Evolutionary conservation across 805 yeast genomes (phyloP).

Genomic region (Cyberlindnera mycetangii): DNA sequence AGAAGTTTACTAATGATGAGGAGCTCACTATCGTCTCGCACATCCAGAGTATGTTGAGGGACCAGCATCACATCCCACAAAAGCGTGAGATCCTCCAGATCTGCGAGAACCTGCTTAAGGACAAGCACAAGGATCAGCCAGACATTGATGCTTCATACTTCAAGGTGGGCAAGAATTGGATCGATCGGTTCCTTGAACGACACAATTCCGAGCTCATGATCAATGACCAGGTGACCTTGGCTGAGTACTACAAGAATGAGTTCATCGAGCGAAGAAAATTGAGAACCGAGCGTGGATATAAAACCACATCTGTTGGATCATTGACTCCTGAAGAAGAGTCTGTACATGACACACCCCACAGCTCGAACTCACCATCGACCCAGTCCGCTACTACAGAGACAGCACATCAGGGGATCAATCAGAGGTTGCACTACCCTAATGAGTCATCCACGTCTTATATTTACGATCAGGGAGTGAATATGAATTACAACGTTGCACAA

Average conservation of each 20-base stretch:
- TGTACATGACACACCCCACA: conserved; percentile 5
- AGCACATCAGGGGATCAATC: background rate
- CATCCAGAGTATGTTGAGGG: conserved; percentile 23
- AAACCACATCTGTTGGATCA: conserved; percentile 10
- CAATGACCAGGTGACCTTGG: conserved; percentile 19
- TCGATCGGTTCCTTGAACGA: conserved; percentile 29
- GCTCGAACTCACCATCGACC: conserved; percentile 4
- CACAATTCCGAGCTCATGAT: conserved; percentile 28
- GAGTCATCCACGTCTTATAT: background rate
- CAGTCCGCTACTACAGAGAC: background rate
- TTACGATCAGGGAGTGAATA: conserved; percentile 1
- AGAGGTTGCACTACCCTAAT: background rate
- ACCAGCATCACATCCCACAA: conserved; percentile 25
- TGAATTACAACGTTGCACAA: background rate
- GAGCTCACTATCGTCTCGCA: conserved; percentile 22
- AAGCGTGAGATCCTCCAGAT: conserved; percentile 26
- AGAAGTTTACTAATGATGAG: conserved; percentile 29
- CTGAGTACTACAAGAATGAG: conserved; percentile 29
- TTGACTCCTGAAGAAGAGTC: conserved; percentile 18
- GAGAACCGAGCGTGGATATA: conserved; percentile 23
- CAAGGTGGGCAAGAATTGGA: conserved; percentile 31
- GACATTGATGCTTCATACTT: conserved; percentile 13
- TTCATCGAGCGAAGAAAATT: conserved; percentile 26
- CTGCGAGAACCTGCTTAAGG: conserved; percentile 25
- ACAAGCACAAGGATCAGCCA: conserved; percentile 20